Conservation (phyloP, 108 stramenopile genomes). For the Tribonema minus region DNA sequence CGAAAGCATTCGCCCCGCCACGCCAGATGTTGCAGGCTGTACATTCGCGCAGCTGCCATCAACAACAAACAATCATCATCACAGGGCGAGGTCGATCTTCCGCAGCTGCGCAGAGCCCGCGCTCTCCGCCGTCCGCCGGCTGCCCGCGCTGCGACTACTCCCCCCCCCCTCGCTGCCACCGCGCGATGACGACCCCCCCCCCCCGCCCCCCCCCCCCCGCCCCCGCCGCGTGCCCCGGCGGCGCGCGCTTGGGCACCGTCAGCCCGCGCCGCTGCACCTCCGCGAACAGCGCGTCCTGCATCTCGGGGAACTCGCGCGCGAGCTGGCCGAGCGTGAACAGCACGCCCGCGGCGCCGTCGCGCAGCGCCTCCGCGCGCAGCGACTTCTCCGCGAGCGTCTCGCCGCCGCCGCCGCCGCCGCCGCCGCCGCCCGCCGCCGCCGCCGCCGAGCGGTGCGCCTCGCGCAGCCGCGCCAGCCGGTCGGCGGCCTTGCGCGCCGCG, state of each 20-base stretch:
- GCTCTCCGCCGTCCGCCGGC: neutral
- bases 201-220: neutral
- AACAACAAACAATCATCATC: no score
- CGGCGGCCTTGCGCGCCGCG: slow-evolving; percentile 4
- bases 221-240: neutral
- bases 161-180: neutral
- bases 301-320: slow-evolving; percentile 66
- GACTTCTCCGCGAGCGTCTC: slow-evolving; percentile 55
- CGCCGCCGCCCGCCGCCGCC: neutral
- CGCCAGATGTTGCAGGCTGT: no score
- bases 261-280: slow-evolving; percentile 46
- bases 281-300: slow-evolving; percentile 52
- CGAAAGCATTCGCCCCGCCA: no score
- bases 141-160: neutral
- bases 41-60: no score
- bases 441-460: slow-evolving; percentile 7
- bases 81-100: neutral
- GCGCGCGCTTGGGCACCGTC: slow-evolving; percentile 12
- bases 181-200: neutral
- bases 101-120: neutral
- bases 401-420: neutral
- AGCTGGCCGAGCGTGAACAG: slow-evolving; percentile 65
- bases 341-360: slow-evolving; percentile 57
- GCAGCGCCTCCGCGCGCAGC: slow-evolving; percentile 55
- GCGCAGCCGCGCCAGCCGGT: slow-evolving; percentile 22